Conservation (phyloP, 2,329 filamentous ascomycete species). For the Pleurostoma richardsiae region DNA sequence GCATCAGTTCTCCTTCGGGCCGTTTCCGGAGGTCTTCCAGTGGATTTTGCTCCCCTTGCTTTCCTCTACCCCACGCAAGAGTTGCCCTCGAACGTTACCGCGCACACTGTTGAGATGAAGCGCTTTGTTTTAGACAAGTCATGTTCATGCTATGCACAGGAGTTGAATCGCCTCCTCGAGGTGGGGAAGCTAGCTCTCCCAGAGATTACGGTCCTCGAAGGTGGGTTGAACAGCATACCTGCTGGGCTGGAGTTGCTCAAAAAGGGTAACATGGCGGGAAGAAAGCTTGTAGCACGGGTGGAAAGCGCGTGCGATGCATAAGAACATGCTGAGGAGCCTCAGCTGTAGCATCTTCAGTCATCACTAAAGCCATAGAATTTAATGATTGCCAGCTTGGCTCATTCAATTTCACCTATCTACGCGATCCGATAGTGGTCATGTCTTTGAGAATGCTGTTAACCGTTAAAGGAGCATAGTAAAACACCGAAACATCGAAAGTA, state of each 20-base stretch:
- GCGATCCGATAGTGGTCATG: too few relatives aligned
- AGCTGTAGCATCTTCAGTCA: too few relatives aligned
- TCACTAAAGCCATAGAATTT: too few relatives aligned
- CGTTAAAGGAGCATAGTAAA: too few relatives aligned
- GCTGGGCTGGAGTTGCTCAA: constrained; percentile 25
- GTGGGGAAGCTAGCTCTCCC: constrained; percentile 20
- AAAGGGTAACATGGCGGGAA: constrained; percentile 23
- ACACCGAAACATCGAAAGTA: too few relatives aligned
- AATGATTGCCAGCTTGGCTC: too few relatives aligned
- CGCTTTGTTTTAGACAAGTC: constrained; percentile 26
- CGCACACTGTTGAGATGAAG: constrained; percentile 33
- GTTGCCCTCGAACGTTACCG: constrained; percentile 20
- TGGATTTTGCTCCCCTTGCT: constrained; percentile 26
- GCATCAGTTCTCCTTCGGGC: constrained; percentile 19
- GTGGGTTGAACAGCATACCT: constrained; percentile 23
- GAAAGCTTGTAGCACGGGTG: constrained; percentile 24
- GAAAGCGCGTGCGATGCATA: too few relatives aligned
- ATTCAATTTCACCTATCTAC: too few relatives aligned
- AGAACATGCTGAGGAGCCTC: too few relatives aligned
- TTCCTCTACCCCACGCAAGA: constrained; percentile 20
- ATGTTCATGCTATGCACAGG: constrained; percentile 18
- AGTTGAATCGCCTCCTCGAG: constrained; percentile 24
- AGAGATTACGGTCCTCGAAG: constrained; percentile 22
- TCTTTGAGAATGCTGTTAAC: too few relatives aligned
- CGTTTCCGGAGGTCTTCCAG: constrained; percentile 16